A percentile compares a stretch with the other conserved stretches of the same genome.
Evolutionary conservation across 495 filamentous ascomycete species (phyloP).

Genomic region (Penicillium roqueforti): DNA sequence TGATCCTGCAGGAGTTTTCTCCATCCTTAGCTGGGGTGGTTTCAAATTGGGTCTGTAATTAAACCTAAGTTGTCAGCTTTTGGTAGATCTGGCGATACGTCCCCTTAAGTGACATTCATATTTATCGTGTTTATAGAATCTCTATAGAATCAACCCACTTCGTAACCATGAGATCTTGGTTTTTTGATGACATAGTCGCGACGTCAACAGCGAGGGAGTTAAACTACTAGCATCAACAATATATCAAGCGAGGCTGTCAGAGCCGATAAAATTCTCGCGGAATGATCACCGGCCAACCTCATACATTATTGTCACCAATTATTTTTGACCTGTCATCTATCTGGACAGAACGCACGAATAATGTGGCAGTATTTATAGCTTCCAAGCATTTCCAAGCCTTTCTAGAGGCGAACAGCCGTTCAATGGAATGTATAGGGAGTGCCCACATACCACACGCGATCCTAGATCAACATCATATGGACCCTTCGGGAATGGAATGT

Average conservation of each 20-base stretch:
- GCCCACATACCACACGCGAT: slow-evolving; percentile 15
- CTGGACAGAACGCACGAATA: neutral
- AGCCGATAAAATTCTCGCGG: neutral
- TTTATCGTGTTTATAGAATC: neutral
- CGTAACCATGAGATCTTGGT: neutral
- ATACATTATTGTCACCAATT: neutral
- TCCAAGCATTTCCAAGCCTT: slow-evolving; percentile 7
- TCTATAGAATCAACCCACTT: neutral
- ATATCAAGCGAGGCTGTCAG: neutral
- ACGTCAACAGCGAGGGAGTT: neutral
- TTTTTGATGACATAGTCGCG: neutral
- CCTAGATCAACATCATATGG: slow-evolving; percentile 16
- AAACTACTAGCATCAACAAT: neutral
- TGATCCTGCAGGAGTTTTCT: slow-evolving; percentile 30
- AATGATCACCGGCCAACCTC: neutral
- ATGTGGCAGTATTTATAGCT: neutral
- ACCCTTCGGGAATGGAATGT: slow-evolving; percentile 21
- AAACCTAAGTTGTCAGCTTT: too few relatives aligned
- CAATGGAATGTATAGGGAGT: slow-evolving; percentile 20
- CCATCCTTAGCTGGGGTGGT: slow-evolving; percentile 26
- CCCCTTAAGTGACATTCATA: too few relatives aligned
- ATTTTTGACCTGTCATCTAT: neutral
- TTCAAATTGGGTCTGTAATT: slow-evolving; percentile 23
- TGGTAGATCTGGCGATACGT: too few relatives aligned
- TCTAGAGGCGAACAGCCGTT: slow-evolving; percentile 14